phyloP scores from a whole-genome alignment of 768 basidiomycete species.

The Rhizopogon vulgaris region DNA sequence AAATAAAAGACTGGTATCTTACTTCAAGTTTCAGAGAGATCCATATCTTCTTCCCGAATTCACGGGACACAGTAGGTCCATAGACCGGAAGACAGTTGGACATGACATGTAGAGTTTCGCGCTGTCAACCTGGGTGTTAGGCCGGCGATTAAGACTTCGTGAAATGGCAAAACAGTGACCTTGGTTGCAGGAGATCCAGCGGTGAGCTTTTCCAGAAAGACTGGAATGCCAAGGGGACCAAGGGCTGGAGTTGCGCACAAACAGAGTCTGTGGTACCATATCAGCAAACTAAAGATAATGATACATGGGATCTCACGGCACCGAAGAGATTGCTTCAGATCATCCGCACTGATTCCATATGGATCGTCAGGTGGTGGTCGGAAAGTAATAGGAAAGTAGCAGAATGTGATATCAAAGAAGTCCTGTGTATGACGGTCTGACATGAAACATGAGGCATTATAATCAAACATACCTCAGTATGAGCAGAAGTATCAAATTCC shows the following conservation, averaged over 20 bases:
- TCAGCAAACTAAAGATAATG: neutral
- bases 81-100: slow-evolving; percentile 77
- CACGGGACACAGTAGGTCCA: slow-evolving; percentile 54
- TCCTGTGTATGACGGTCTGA: slow-evolving; percentile 40
- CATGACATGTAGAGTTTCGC: slow-evolving; percentile 80
- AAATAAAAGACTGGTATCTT: neutral
- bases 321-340: slow-evolving; percentile 72
- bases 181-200: slow-evolving; percentile 79
- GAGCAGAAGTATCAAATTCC: slow-evolving; percentile 74
- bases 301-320: slow-evolving; percentile 19
- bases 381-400: slow-evolving; percentile 98
- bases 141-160: neutral
- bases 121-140: slow-evolving; percentile 36
- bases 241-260: slow-evolving; percentile 77
- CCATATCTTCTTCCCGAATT: slow-evolving; percentile 77
- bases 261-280: slow-evolving; percentile 42
- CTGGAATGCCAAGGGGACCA: slow-evolving; percentile 75
- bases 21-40: slow-evolving; percentile 89
- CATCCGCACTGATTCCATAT: slow-evolving; percentile 85
- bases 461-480: slow-evolving; percentile 58
- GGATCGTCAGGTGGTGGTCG: slow-evolving; percentile 91
- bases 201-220: slow-evolving; percentile 88
- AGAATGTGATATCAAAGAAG: slow-evolving; percentile 92
- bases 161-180: slow-evolving; percentile 32
- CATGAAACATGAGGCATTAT: neutral